Evolutionary conservation across 2,329 filamentous ascomycete genomes (phyloP).

Genomic region (Colletotrichum sp.): DNA sequence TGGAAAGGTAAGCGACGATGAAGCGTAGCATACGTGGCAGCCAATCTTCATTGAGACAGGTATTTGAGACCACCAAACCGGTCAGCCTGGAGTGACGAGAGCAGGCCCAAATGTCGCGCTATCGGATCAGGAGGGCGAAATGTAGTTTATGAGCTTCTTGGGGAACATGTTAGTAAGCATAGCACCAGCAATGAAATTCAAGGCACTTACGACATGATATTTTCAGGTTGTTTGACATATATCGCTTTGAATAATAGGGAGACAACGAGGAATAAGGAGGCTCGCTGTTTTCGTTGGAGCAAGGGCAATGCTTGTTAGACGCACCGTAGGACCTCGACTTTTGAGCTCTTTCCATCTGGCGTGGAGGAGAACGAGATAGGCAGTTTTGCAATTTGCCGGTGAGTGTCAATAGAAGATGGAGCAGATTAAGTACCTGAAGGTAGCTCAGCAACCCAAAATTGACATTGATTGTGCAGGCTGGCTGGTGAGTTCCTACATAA

Average conservation of each 20-base stretch:
- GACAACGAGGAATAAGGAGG: background rate
- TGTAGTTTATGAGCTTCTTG: background rate
- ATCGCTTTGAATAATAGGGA: background rate
- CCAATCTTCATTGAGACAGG: background rate
- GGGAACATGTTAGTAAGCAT: rapidly evolving
- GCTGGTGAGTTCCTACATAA: background rate
- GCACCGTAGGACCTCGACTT: rapidly evolving
- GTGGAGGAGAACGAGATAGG: background rate
- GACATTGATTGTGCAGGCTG: rapidly evolving
- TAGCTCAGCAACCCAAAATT: no score
- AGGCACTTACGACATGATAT: background rate
- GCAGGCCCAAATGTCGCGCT: rapidly evolving
- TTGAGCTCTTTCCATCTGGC: background rate
- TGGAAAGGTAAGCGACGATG: background rate
- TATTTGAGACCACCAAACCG: background rate
- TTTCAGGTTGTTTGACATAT: rapidly evolving
- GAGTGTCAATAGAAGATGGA: background rate
- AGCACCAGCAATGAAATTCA: background rate
- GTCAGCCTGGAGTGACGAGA: background rate
- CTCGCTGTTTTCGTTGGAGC: background rate
- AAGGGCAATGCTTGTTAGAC: background rate
- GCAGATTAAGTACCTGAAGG: background rate
- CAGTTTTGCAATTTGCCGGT: no score
- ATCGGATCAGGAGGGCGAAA: background rate
- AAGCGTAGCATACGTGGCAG: background rate